phyloP scores from a whole-genome alignment of 306 rosid species.

The Aeschynomene evenia region DNA sequence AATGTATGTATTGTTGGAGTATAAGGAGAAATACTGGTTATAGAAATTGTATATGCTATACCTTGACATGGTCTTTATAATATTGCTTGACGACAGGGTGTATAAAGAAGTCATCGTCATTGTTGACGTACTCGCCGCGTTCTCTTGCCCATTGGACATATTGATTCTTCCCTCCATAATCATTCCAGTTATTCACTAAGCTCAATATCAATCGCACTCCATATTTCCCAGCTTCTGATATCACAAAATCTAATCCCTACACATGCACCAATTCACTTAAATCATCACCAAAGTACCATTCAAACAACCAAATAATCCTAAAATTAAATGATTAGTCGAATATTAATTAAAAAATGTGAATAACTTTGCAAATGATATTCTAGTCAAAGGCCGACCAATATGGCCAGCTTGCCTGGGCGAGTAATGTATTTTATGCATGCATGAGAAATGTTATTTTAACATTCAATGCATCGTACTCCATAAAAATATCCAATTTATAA shows the following conservation, averaged over 20 bases:
- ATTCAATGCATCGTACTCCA: too few species aligned
- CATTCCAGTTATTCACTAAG: conserved; percentile 34
- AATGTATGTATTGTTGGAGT: too few species aligned
- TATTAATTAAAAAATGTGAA: too few species aligned
- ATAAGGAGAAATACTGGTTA: too few species aligned
- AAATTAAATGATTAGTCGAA: not conserved
- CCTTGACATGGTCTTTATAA: conserved; percentile 35
- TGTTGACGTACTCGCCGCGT: conserved; percentile 16
- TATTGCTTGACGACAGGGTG: conserved; percentile 27
- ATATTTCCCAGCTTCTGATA: conserved; percentile 32
- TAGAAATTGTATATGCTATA: not conserved
- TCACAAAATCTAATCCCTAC: conserved; percentile 36
- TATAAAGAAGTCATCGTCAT: conserved; percentile 31
- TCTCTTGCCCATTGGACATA: conserved; percentile 39
- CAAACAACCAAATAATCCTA: not conserved
- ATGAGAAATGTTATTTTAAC: too few species aligned
- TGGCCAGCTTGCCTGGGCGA: too few species aligned
- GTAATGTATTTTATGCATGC: too few species aligned
- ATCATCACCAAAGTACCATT: not conserved
- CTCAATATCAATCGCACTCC: conserved; percentile 24
- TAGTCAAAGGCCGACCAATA: not conserved
- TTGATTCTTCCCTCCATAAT: conserved; percentile 26
- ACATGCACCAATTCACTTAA: not conserved
- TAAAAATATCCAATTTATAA: too few species aligned
- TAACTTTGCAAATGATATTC: not conserved